Evolutionary conservation across 305 asterid species (phyloP), one percentile per base, ranked within the genome.

Genomic region (Solanum hybrid): DNA sequence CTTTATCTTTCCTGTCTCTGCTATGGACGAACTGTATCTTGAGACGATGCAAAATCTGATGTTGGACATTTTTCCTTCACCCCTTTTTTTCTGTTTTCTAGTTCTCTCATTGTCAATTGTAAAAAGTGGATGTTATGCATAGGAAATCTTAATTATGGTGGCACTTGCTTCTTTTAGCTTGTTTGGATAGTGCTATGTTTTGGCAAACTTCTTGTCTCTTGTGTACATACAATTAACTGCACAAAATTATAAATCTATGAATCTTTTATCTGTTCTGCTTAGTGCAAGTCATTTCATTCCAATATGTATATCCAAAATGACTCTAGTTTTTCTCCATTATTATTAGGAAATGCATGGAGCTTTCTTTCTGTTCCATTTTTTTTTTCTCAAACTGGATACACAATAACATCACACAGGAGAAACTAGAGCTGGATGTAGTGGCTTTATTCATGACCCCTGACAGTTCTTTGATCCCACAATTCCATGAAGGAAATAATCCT

Each of bases 1-100:
- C 88, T 85, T 1, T 84, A 84, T 84, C 88, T 85, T 51, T 85
- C 88, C 26, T 85, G 88, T 85, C 22, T 85, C 20, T 57, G 88
- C 76, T 85, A 51, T 85, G 88, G 88, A 11, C 42, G 88, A 85
- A 85, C 88, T 85, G 76, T 57, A 85, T 85, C 75, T 2, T 85
- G 76, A 85, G 88, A 85, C 9, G 88, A 51, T 85, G 76, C 31
- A 33, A 57, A 57, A 85, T 85, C 87, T 18, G 42, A 51, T 18
- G 31, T 20, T 51, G 42, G 75, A 39, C 46, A 22, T 40, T 2
- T 9, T 29, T 20, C 74, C 6, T 14, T 18, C 87, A 31, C 87
- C 22, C 71, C 20, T 10, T 46, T 10, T 18, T 18, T 31, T 83
- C 39, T 82, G n/a, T 29, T 20, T 11, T 22, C 40, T 31, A 11